Evolutionary conservation across 257 asterid genomes (phyloP), one percentile per base, ranked within the genome.

Genomic region (Solanum pinnatisectum): DNA sequence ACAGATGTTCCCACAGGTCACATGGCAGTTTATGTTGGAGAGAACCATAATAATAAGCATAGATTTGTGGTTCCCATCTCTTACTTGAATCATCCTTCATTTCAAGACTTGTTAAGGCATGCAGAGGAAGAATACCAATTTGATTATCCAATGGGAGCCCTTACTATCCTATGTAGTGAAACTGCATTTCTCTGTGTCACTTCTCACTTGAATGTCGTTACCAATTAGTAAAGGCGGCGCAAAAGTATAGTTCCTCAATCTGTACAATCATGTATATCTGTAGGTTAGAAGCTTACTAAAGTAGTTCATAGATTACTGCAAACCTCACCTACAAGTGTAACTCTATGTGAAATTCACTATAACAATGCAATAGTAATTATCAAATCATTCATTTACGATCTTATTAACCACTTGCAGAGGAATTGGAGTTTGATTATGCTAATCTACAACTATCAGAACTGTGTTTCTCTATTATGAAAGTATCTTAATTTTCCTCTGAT

Each of bases 61-160:
- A 32, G 86, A 33, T 59, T 79, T 35, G 82, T 79, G 49, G 86
- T 87, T 79, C 89, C 89, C 1, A 5, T 87, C 20, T 79, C 87
- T 39, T 87, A 56, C 46, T 63, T 87, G 15, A 87, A 49, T 8
- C 84, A 88, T 65, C 87, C 89, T 68, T 42, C 22, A 35, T 88
- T 83, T 39, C 89, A 67, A 42, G 65, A 88, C 25, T 35, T 83
- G 84, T 10, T 88, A 68, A 67, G 65, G 32, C 36, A 37, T 18
- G 78, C 85, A 27, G 85, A 87, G 78, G 89, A 87, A 2, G 89
- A 87, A 68, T 82, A 59, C 15, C 4, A 25, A 22, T 87, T 33
- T 56, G 79, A 67, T 36, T 85, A 87, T 82, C 89, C 84, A 16
- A 82, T 18, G 72, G 89, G 89, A 1, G 87, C 74, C 56, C 81